Evolutionary conservation across 306 rosid species (phyloP).

Genomic region (Quercus bicolor): DNA sequence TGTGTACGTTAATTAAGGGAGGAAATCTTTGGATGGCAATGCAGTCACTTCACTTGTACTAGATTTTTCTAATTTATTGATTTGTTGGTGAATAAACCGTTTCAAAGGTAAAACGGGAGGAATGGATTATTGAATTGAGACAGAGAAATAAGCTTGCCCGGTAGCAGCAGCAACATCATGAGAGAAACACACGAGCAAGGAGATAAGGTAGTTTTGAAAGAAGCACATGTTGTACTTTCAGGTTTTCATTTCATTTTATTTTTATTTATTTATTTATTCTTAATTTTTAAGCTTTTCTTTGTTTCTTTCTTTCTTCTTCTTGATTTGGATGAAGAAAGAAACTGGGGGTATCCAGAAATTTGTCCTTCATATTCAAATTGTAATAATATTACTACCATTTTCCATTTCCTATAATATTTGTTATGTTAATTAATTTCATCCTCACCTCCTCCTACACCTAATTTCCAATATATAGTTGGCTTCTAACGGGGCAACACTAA

Average conservation of each 20-base stretch:
- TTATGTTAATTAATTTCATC: background rate
- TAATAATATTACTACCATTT: background rate
- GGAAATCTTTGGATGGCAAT: background rate
- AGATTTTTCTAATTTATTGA: conserved; percentile 27
- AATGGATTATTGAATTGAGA: conserved; percentile 15
- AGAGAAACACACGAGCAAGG: background rate
- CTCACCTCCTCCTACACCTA: background rate
- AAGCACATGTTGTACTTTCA: background rate
- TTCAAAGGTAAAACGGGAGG: conserved; percentile 17
- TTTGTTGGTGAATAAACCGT: conserved; percentile 40
- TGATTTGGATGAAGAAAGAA: background rate
- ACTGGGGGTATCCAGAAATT: background rate
- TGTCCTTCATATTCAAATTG: background rate
- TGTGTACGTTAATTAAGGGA: background rate
- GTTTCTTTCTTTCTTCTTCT: background rate
- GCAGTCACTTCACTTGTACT: conserved; percentile 5
- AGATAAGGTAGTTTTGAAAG: background rate
- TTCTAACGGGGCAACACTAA: background rate
- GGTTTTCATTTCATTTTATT: background rate
- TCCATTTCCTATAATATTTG: background rate
- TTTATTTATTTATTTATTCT: background rate
- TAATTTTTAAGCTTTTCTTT: background rate
- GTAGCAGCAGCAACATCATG: background rate
- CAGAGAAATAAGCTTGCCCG: conserved; percentile 5
- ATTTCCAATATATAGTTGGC: background rate